Evolutionary conservation across 306 rosid genomes (phyloP).

Genomic region (Abrus precatorius): DNA sequence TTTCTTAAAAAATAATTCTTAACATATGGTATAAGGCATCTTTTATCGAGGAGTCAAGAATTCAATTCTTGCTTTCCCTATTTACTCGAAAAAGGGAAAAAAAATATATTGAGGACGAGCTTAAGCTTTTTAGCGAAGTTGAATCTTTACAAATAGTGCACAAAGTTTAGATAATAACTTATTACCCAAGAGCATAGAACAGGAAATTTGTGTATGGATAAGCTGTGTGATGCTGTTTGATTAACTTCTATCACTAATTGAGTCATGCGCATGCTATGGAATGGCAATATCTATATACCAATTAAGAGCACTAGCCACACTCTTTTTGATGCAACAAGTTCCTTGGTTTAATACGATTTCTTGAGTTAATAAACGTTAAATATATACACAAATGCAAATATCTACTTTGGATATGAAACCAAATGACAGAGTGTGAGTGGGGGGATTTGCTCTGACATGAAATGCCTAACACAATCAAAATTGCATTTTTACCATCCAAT

Average conservation of each 20-base stretch:
- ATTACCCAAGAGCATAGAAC: neutral
- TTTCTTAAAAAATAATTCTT: neutral
- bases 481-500: too few species aligned
- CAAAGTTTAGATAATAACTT: neutral
- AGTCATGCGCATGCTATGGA: neutral
- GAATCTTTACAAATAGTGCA: neutral
- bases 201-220: neutral
- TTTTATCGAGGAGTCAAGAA: neutral
- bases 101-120: neutral
- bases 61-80: neutral
- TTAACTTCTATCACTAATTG: neutral
- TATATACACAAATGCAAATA: neutral
- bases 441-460: too few species aligned
- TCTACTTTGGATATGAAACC: neutral
- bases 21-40: neutral
- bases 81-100: neutral
- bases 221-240: neutral
- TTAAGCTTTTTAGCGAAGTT: neutral
- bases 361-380: neutral
- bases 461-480: too few species aligned
- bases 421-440: too few species aligned
- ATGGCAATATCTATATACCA: neutral
- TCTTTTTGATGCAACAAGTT: slow-evolving; percentile 1
- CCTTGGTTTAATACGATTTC: neutral
- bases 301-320: neutral